These are phyloP conservation scores for Colletotrichum sp. DNA, from an alignment of 2,329 filamentous ascomycete genomes.

Conservation along the genomic window DNA sequence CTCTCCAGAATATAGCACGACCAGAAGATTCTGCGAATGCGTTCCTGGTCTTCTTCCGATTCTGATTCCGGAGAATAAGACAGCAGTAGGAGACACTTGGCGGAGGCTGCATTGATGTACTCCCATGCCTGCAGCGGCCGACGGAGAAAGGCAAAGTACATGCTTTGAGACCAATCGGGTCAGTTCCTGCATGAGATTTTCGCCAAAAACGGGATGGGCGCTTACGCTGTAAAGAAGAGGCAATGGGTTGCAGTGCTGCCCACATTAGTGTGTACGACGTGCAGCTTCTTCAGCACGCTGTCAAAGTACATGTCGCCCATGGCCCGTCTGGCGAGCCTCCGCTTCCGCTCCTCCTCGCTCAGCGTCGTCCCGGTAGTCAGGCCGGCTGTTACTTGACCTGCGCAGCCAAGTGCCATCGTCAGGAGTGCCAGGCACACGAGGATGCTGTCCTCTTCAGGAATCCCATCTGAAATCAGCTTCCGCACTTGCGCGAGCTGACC, in stretches of 20 bases:
- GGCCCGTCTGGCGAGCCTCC: conserved; percentile 33
- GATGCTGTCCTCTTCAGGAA: conserved; percentile 40
- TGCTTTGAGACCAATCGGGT: conserved; percentile 25
- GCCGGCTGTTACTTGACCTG: conserved; percentile 42
- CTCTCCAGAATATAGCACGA: conserved; percentile 60
- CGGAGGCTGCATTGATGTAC: conserved; percentile 52
- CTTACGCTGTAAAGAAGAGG: conserved; percentile 55
- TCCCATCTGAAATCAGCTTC: conserved; percentile 34
- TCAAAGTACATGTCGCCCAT: conserved; percentile 51
- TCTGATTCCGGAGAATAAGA: conserved; percentile 44
- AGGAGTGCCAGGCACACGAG: conserved; percentile 48
- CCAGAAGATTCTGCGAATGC: conserved; percentile 58
- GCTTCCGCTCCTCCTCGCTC: conserved; percentile 31
- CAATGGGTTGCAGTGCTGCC: conserved; percentile 53
- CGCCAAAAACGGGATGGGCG: neutral
- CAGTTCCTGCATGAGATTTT: neutral
- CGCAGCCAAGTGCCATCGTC: conserved; percentile 53
- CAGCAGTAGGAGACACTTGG: conserved; percentile 54
- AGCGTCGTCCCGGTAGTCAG: conserved; percentile 25
- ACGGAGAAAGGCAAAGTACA: conserved; percentile 56
- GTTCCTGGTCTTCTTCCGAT: conserved; percentile 47
- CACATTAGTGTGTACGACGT: conserved; percentile 51
- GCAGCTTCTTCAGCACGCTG: conserved; percentile 48
- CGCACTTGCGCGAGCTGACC: conserved; percentile 38
- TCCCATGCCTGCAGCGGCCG: conserved; percentile 58